Percentiles rank a stretch among this genome's conserved stretches.
These are phyloP conservation scores for Leucaena leucocephala DNA, from an alignment of 306 rosid species.

Conservation along the genomic window DNA sequence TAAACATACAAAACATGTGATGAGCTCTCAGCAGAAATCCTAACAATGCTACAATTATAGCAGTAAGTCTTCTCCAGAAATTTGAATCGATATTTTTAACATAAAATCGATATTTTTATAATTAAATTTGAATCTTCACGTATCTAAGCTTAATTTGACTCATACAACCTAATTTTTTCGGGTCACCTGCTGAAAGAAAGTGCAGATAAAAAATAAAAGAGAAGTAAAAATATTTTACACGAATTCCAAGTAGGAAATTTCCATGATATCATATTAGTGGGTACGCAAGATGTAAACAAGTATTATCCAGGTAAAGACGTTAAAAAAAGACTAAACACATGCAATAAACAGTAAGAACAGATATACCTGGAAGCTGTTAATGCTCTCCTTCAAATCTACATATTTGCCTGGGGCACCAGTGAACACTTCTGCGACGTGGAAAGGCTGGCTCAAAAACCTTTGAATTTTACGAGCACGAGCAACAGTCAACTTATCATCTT, in stretches of 20 bases:
- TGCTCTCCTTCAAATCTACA: conserved; percentile 33
- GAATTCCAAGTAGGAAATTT: background rate
- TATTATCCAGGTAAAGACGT: background rate
- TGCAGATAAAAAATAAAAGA: background rate
- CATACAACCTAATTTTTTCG: background rate
- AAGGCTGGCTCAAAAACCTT: conserved; percentile 90
- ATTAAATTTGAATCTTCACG: background rate
- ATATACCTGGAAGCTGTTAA: conserved; percentile 84
- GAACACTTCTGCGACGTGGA: conserved; percentile 99
- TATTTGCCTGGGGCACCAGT: conserved; percentile 97
- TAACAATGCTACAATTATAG: background rate
- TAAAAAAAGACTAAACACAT: background rate
- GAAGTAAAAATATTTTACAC: background rate
- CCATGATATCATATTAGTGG: background rate
- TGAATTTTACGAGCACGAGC: conserved; percentile 30
- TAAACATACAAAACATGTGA: background rate
- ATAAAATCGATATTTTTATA: too few species aligned
- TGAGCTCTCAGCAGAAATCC: background rate
- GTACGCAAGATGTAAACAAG: background rate
- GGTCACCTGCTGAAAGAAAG: background rate
- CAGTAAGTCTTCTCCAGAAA: background rate
- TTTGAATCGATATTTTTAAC: too few species aligned
- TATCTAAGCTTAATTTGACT: background rate
- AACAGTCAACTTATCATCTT: too few species aligned
- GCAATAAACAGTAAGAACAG: background rate